phyloP scores from a whole-genome alignment of 169 alveolate species.

The Cytauxzoon felis region DNA sequence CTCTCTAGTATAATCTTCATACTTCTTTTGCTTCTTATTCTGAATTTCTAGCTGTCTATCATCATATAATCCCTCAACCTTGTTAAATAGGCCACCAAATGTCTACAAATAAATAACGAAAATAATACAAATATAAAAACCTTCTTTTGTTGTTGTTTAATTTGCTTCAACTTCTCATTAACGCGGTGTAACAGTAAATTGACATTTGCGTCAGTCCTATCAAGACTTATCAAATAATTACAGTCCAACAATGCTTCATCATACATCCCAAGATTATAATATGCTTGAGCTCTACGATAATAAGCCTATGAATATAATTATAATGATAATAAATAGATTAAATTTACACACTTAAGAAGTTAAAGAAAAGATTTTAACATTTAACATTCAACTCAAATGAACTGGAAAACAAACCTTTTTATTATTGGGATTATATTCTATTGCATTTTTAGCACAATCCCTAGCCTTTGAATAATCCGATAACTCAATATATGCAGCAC shows the following conservation, averaged over 20 bases:
- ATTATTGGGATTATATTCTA: conserved; percentile 30
- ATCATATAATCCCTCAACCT: conserved; percentile 75
- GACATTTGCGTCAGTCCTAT: conserved; percentile 40
- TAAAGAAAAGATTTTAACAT: not conserved
- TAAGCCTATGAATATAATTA: conserved; percentile 11
- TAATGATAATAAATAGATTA: not conserved
- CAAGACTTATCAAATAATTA: conserved; percentile 15
- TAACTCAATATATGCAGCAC: conserved; percentile 43
- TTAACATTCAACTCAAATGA: no score
- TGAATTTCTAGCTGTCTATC: conserved; percentile 75
- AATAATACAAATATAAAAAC: not conserved
- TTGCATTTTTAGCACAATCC: conserved; percentile 38
- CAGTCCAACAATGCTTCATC: conserved; percentile 62
- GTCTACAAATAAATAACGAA: conserved; percentile 33
- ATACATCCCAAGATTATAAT: conserved; percentile 34
- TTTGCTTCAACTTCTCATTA: conserved; percentile 12
- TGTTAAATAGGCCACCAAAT: conserved; percentile 74
- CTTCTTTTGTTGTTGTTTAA: conserved; percentile 42
- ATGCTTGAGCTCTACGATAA: conserved; percentile 58
- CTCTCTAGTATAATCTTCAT: conserved; percentile 63
- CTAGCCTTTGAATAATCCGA: conserved; percentile 29
- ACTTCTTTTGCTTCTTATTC: conserved; percentile 63
- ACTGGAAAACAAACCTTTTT: conserved; percentile 46
- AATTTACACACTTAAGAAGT: not conserved
- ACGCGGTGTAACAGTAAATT: conserved; percentile 17